Evolutionary conservation across 371 early-diverging fungal genomes (phyloP).

Genomic region (Rhizopus stolonifer): DNA sequence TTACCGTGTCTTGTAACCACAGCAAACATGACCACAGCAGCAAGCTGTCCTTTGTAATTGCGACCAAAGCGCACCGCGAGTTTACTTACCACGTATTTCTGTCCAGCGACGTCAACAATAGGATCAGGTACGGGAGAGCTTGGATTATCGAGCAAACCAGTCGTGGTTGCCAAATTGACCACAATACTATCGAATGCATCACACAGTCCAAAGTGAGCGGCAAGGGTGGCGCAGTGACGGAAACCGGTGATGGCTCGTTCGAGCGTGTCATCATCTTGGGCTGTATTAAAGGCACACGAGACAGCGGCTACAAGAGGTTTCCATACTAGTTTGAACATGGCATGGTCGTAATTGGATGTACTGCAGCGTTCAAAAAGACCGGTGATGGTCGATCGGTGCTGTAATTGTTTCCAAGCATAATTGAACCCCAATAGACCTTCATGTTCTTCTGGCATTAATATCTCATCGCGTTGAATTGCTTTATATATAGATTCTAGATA

Average conservation of each 20-base stretch:
- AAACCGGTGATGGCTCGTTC: constrained; percentile 82
- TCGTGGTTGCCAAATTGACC: constrained; percentile 72
- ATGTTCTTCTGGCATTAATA: constrained; percentile 89
- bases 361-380: constrained; percentile 52
- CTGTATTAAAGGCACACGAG: constrained; percentile 78
- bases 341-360: constrained; percentile 61
- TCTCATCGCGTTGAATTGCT: constrained; percentile 77
- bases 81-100: constrained; percentile 66
- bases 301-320: constrained; percentile 66
- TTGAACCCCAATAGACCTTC: constrained; percentile 93
- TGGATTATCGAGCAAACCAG: constrained; percentile 64
- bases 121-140: constrained; percentile 57
- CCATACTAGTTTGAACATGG: constrained; percentile 65
- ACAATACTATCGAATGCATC: constrained; percentile 82
- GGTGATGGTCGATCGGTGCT: constrained; percentile 52
- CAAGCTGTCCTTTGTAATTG: constrained; percentile 86
- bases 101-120: constrained; percentile 59
- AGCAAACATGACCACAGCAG: constrained; percentile 81
- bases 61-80: constrained; percentile 84
- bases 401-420: constrained; percentile 91
- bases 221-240: constrained; percentile 76
- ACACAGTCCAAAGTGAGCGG: constrained; percentile 70
- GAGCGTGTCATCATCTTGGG: constrained; percentile 75
- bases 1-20: constrained; percentile 76
- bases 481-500: constrained; percentile 75